Conservation (phyloP, 2,329 filamentous ascomycete genomes). For the Parascedosporium putredinis region DNA sequence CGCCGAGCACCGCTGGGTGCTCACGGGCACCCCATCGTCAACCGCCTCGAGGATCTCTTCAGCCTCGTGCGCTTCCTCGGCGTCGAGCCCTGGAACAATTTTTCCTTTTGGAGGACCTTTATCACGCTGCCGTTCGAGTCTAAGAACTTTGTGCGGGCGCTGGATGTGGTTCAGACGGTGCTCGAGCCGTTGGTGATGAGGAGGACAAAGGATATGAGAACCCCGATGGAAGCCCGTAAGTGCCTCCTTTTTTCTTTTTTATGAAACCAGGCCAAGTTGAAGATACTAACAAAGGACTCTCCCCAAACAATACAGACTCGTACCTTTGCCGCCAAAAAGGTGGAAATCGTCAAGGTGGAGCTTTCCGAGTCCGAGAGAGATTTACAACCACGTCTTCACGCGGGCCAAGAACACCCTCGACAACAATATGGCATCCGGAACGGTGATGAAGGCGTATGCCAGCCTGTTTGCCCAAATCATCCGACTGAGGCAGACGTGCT, state of each 20-base stretch:
- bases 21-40: conserved; percentile 98
- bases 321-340: conserved; percentile 67
- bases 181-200: conserved; percentile 91
- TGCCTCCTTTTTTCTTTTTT: conserved; percentile 2
- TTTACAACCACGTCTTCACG: conserved; percentile 84
- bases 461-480: conserved; percentile 96
- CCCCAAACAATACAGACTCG: conserved; percentile 38
- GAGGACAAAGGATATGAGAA: conserved; percentile 97
- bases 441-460: conserved; percentile 88
- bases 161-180: conserved; percentile 96
- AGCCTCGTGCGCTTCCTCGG: conserved; percentile 84
- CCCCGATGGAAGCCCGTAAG: conserved; percentile 59
- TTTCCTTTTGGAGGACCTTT: conserved; percentile 98
- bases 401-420: conserved; percentile 76
- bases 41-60: conserved; percentile 88
- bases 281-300: not conserved
- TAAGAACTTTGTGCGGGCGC: conserved; percentile 81
- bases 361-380: conserved; percentile 76
- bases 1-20: conserved; percentile 78
- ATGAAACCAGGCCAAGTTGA: not conserved
- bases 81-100: conserved; percentile 97
- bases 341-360: conserved; percentile 82
- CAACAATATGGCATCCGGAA: conserved; percentile 81
- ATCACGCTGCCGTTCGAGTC: conserved; percentile 96
- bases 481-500: conserved; percentile 85